These are phyloP conservation scores for Pythium biforme DNA, from an alignment of 352 stramenopile species.

Conservation along the genomic window DNA sequence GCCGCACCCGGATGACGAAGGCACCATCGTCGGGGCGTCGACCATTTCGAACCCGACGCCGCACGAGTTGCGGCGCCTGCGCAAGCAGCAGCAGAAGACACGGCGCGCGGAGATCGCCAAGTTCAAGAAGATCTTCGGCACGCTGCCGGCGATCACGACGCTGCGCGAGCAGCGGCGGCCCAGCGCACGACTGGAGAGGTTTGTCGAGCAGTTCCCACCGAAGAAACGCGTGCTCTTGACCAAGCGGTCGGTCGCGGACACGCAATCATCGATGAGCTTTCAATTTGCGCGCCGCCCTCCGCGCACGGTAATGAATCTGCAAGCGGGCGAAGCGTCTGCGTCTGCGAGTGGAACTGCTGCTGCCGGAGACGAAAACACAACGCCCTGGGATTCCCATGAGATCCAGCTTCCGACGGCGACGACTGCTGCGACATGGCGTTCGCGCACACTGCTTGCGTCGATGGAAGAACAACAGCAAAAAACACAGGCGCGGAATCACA, in stretches of 20 bases:
- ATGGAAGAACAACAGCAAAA: conserved; percentile 12
- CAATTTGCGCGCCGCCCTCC: conserved; percentile 48
- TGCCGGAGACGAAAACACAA: neutral
- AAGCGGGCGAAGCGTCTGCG: neutral
- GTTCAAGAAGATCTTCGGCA: conserved; percentile 33
- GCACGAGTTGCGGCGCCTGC: conserved; percentile 14
- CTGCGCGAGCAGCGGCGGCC: conserved; percentile 44
- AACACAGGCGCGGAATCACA: neutral
- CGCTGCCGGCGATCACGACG: conserved; percentile 40
- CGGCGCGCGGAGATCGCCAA: conserved; percentile 31
- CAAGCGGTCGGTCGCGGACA: conserved; percentile 62
- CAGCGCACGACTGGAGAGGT: conserved; percentile 45
- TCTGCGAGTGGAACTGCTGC: neutral
- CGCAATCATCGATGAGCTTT: conserved; percentile 54
- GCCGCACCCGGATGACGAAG: conserved; percentile 20
- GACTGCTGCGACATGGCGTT: conserved; percentile 27
- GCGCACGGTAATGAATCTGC: neutral
- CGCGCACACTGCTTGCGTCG: conserved; percentile 24
- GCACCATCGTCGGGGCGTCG: conserved; percentile 3
- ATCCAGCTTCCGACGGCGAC: conserved; percentile 19
- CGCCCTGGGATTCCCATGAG: neutral
- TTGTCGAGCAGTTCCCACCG: conserved; percentile 49
- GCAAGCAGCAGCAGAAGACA: conserved; percentile 20
- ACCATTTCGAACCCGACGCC: conserved; percentile 17
- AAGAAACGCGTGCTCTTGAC: conserved; percentile 40